Conservation (phyloP, 2,329 filamentous ascomycete species). For the Claviceps sorghi region DNA sequence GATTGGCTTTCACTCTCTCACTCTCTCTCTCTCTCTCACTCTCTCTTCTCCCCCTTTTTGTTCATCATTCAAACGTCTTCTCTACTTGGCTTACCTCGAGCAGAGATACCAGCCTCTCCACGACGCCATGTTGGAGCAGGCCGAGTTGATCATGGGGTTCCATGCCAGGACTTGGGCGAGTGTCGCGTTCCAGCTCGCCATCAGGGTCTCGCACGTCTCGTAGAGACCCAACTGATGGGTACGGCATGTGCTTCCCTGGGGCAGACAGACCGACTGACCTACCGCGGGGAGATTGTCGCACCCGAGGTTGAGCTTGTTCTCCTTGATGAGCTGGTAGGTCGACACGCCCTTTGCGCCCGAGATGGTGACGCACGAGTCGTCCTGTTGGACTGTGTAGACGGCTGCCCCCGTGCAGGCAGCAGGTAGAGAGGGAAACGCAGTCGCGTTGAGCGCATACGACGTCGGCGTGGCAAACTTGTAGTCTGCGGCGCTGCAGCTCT, state of each 20-base stretch:
- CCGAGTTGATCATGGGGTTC: not conserved
- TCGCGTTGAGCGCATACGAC: slow-evolving; percentile 1
- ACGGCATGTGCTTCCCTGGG: not conserved
- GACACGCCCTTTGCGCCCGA: not conserved
- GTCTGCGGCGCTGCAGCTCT: not conserved
- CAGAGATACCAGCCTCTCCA: not conserved
- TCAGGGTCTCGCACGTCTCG: not conserved
- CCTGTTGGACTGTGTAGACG: not conserved
- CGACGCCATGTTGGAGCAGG: not conserved
- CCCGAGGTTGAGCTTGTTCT: not conserved
- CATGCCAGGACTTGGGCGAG: not conserved
- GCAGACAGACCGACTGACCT: not conserved
- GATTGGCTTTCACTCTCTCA: too few species aligned
- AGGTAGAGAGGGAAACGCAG: not conserved
- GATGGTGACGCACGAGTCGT: not conserved
- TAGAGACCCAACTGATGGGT: not conserved
- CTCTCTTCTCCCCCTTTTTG: too few species aligned
- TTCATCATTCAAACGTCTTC: too few species aligned
- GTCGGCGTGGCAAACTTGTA: not conserved
- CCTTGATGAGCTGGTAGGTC: not conserved
- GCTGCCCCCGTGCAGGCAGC: not conserved
- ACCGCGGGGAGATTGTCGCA: not conserved
- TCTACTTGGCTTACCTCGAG: not conserved
- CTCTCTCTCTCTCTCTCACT: too few species aligned
- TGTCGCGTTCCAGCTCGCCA: not conserved